These are phyloP conservation scores for Angophora floribunda DNA, from an alignment of 345 rosid genomes.

Conservation along the genomic window DNA sequence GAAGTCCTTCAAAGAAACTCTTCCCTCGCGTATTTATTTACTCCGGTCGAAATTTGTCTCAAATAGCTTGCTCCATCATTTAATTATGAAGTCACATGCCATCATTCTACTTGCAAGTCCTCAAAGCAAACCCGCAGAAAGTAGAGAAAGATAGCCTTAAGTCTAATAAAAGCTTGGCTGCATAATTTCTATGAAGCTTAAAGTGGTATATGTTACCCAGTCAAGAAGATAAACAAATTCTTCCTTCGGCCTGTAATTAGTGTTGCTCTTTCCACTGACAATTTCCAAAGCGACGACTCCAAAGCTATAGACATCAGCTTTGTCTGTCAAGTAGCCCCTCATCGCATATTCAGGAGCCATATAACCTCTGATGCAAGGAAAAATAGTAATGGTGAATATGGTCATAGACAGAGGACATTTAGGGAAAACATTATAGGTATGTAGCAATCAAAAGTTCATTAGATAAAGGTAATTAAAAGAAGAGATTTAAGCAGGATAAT, in stretches of 20 bases:
- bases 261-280: constrained; percentile 91
- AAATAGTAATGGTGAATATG: neutral
- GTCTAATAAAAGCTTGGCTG: neutral
- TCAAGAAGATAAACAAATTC: constrained; percentile 94
- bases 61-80: neutral
- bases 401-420: neutral
- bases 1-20: neutral
- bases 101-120: neutral
- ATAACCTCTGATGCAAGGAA: constrained; percentile 50
- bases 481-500: neutral
- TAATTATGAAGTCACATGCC: neutral
- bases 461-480: neutral
- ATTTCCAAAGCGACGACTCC: constrained; percentile 76
- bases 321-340: constrained; percentile 97
- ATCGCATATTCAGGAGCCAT: constrained; percentile 99
- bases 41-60: neutral
- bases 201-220: constrained; percentile 32
- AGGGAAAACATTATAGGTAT: neutral
- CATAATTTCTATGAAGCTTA: neutral
- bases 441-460: neutral
- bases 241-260: constrained; percentile 90
- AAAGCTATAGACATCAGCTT: constrained; percentile 90
- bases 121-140: neutral
- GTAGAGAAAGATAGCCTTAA: neutral
- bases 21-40: neutral